Percentiles rank a stretch among this genome's conserved stretches.
These are phyloP conservation scores for Neonectria magnoliae DNA, from an alignment of 2,329 filamentous ascomycete species.

Conservation along the genomic window DNA sequence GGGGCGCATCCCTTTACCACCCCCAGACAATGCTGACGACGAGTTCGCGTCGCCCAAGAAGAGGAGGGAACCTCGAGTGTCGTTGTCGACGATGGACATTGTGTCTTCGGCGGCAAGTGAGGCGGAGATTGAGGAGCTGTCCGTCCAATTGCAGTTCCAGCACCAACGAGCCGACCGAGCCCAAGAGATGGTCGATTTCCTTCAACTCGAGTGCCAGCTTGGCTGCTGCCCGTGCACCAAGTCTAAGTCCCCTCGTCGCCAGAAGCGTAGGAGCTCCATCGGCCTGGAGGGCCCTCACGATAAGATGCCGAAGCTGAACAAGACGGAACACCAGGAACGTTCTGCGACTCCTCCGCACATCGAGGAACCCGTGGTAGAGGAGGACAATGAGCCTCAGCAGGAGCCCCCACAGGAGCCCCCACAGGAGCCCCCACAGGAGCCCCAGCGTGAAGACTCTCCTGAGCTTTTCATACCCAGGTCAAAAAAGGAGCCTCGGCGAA, in stretches of 20 bases:
- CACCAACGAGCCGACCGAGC: slow-evolving; percentile 73
- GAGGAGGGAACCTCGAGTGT: slow-evolving; percentile 53
- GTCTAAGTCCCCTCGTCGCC: slow-evolving; percentile 35
- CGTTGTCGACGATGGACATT: slow-evolving; percentile 61
- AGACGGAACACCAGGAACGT: slow-evolving; percentile 38
- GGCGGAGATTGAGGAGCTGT: slow-evolving; percentile 67
- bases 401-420: background rate
- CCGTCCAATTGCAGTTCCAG: slow-evolving; percentile 64
- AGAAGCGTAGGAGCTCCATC: slow-evolving; percentile 39
- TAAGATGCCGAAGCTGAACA: slow-evolving; percentile 51
- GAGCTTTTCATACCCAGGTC: slow-evolving; percentile 39
- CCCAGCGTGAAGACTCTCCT: slow-evolving; percentile 27
- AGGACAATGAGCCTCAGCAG: slow-evolving; percentile 10
- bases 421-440: slow-evolving; percentile 7
- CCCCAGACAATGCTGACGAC: slow-evolving; percentile 61
- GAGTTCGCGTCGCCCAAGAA: slow-evolving; percentile 72
- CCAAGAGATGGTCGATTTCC: slow-evolving; percentile 78
- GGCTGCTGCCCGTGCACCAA: slow-evolving; percentile 71
- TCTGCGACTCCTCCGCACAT: slow-evolving; percentile 25
- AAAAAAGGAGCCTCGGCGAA: slow-evolving; percentile 56
- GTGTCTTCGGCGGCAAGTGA: slow-evolving; percentile 65
- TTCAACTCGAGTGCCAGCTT: slow-evolving; percentile 78
- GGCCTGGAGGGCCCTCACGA: slow-evolving; percentile 39
- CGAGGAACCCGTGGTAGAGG: slow-evolving; percentile 31
- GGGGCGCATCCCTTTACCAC: slow-evolving; percentile 73